Base-by-base conservation (phyloP, 1,139 yeast genomes). In the Candida anutae region DNA sequence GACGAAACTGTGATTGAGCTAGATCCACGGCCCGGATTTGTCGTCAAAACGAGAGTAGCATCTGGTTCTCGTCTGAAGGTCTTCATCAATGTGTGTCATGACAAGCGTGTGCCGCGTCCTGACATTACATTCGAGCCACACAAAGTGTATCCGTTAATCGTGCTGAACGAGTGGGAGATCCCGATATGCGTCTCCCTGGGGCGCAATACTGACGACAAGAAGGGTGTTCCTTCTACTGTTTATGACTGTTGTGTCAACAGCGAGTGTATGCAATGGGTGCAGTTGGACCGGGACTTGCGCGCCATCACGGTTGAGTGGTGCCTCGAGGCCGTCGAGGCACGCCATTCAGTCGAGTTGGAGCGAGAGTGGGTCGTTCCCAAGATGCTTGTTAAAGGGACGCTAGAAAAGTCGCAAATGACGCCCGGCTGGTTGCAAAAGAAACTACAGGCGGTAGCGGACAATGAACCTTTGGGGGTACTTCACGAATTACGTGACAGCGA, bases 121-220 rank as follows among this genome's bases (percentile, higher is more conserved):
- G 50, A 50, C 6, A 55, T 49, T 16, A 71, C 55, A 16, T 78
- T 78, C 41, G 63, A 66, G 23, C 75, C 88, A 3, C 63, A 58
- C 18, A 52, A 62, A 2, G 75, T 83, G 5, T 77, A 77, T 41
- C 77, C 82, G 1, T 51, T 75, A 30, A 79, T 83, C 16, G 73
- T 77, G 49, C 75, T 75, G 23, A 77, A 78, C 41, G 65, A 77
- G 43, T 85, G 95, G 94, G 88, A 81, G 35, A 79, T 85, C 3
- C 95, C 95, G 1, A 73, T 85, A 6, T 68, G 81, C 1, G 72
- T 83, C 1, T 75, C 88, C 0, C 57, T 62, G 0, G 69, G 69
- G 30, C 53, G 67, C 32, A 49, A 77, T 12, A 77, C 69, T 22
- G 50, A 38, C 12, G 95, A 87, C 45, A 84, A 84, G 48, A 76